Conservation (phyloP, 306 rosid genomes). For the Trifolium pratense region DNA sequence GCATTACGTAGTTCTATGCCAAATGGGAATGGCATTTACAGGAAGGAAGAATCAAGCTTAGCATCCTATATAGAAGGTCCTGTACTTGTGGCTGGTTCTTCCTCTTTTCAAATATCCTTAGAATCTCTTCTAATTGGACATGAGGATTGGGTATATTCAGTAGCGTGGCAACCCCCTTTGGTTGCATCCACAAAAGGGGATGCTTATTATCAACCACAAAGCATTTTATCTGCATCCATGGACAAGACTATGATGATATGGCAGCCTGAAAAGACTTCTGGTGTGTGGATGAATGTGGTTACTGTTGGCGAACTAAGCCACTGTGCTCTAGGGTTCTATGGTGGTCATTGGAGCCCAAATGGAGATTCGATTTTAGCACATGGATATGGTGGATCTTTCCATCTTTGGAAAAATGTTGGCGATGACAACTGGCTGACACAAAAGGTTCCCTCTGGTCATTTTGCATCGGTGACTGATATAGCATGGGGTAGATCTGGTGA, state of each 20-base stretch:
- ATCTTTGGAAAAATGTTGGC: conserved; percentile 90
- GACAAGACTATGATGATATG: conserved; percentile 99
- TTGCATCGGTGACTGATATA: conserved; percentile 81
- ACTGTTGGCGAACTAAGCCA: conserved; percentile 97
- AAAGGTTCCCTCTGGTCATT: conserved; percentile 98
- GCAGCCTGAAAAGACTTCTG: conserved; percentile 93
- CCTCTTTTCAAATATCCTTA: conserved; percentile 78
- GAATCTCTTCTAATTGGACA: conserved; percentile 96
- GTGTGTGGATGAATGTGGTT: conserved; percentile 98
- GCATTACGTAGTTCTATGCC: conserved; percentile 45
- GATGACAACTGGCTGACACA: conserved; percentile 84
- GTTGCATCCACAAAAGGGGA: conserved; percentile 51
- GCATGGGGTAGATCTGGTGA: conserved; percentile 85
- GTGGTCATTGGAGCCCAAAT: conserved; percentile 92
- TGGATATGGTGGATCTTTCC: conserved; percentile 97
- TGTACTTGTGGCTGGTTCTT: conserved; percentile 71
- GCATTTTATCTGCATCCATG: conserved; percentile 97
- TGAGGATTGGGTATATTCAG: conserved; percentile 99
- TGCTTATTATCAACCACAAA: conserved; percentile 68
- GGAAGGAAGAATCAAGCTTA: conserved; percentile 65
- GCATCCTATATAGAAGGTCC: conserved; percentile 95
- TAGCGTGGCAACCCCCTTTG: conserved; percentile 87
- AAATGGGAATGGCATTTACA: conserved; percentile 48
- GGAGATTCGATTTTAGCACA: conserved; percentile 92
- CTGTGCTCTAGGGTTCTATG: conserved; percentile 94